Percentiles rank a stretch among this genome's conserved stretches.
phyloP scores from a whole-genome alignment of 805 yeast genomes.

The Grigorovia yakushimaensis region DNA sequence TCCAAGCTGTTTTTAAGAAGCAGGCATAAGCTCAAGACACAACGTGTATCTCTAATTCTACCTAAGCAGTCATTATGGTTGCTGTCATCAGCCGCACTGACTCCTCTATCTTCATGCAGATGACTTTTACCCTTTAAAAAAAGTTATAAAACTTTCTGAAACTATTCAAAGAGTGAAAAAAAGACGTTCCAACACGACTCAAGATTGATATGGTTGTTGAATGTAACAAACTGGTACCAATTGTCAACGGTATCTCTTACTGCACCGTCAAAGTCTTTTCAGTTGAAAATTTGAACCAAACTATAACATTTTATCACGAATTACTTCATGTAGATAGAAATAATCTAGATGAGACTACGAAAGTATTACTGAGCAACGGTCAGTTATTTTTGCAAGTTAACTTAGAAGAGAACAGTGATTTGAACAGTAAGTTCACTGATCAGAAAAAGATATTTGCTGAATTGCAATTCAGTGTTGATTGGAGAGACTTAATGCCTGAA shows the following conservation, averaged over 20 bases:
- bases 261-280: slow-evolving; percentile 44
- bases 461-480: slow-evolving; percentile 28
- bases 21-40: too few species aligned
- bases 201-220: neutral
- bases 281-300: slow-evolving; percentile 28
- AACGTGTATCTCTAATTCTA: too few species aligned
- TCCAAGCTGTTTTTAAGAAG: slow-evolving; percentile 6
- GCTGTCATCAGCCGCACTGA: too few species aligned
- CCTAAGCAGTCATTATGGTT: too few species aligned
- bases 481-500: slow-evolving; percentile 38
- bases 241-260: slow-evolving; percentile 46
- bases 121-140: neutral
- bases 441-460: slow-evolving; percentile 4
- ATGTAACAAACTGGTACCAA: slow-evolving; percentile 6
- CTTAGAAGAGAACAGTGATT: neutral
- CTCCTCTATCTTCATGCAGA: neutral
- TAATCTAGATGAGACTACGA: neutral
- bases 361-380: slow-evolving; percentile 2
- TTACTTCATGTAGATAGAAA: neutral
- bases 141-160: neutral
- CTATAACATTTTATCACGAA: neutral
- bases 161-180: too few species aligned
- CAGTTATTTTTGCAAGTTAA: slow-evolving; percentile 1
- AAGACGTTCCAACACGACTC: neutral
- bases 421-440: slow-evolving; percentile 17